Conservation (phyloP, 2,329 filamentous ascomycete genomes). For the Nemania sp. region DNA sequence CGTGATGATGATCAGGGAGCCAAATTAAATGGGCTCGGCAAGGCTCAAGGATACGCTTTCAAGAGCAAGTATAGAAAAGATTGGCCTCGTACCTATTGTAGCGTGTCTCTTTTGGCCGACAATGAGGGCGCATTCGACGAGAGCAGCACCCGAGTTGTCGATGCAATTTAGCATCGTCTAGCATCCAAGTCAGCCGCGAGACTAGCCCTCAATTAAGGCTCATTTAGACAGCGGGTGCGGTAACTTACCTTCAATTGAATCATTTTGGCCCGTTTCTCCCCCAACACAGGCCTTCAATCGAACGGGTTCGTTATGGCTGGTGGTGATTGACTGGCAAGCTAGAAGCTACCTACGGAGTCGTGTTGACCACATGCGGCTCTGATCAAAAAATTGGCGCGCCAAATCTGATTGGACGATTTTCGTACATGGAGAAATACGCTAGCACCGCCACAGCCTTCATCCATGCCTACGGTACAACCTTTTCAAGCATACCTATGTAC, state of each 20-base stretch:
- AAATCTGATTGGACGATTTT: conserved; percentile 19
- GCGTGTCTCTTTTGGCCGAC: conserved; percentile 88
- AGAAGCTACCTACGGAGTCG: not conserved
- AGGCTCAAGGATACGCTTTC: too few species aligned
- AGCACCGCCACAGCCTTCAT: conserved; percentile 13
- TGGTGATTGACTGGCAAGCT: conserved; percentile 12
- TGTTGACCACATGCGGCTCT: not conserved
- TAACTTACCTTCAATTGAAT: conserved; percentile 79
- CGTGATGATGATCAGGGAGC: too few species aligned
- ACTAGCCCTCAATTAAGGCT: not conserved
- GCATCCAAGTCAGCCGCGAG: not conserved
- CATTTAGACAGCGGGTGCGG: not conserved
- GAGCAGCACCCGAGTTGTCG: conserved; percentile 97
- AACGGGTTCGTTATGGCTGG: conserved; percentile 1
- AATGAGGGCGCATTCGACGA: conserved; percentile 95
- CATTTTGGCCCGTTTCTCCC: conserved; percentile 62
- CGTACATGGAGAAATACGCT: not conserved
- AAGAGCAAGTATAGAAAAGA: too few species aligned
- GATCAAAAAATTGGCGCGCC: conserved; percentile 22
- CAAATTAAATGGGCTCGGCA: too few species aligned
- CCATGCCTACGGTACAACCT: too few species aligned
- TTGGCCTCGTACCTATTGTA: conserved; percentile 74
- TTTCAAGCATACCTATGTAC: not conserved
- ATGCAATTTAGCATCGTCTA: conserved; percentile 99
- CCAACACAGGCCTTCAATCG: conserved; percentile 21